Percentiles rank a stretch among this genome's conserved stretches.
Conservation (phyloP, 2,329 filamentous ascomycete species). For the Aspergillus piperis region DNA sequence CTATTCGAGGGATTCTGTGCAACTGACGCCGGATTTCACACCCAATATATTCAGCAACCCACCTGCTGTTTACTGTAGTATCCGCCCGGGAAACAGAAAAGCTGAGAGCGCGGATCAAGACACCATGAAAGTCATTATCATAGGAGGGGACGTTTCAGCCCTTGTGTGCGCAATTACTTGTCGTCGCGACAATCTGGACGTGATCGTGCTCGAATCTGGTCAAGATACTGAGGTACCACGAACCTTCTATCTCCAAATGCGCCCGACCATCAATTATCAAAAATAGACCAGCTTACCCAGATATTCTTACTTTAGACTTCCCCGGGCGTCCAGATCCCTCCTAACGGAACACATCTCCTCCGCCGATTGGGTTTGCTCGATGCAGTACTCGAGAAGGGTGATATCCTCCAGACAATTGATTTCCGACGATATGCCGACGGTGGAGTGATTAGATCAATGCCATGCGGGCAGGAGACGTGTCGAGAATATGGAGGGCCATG, state of each 20-base stretch:
- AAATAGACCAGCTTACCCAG: neutral
- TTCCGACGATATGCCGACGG: conserved; percentile 2
- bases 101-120: too few relatives aligned
- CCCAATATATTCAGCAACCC: too few relatives aligned
- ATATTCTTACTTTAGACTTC: neutral
- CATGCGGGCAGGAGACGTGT: neutral
- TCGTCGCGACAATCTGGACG: neutral
- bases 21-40: too few relatives aligned
- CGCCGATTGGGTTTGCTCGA: neutral
- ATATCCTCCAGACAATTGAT: neutral
- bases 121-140: conserved; percentile 2
- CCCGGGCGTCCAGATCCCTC: conserved; percentile 6
- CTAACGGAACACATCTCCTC: conserved; percentile 3
- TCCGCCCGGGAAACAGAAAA: too few relatives aligned
- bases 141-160: conserved; percentile 1
- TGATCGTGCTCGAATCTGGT: neutral
- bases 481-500: conserved; percentile 1
- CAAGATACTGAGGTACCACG: neutral
- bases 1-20: neutral
- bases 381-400: neutral
- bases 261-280: neutral
- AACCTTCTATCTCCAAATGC: neutral
- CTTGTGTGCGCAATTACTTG: conserved; percentile 5
- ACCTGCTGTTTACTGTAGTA: too few relatives aligned
- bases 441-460: conserved; percentile 1